Evolutionary conservation across 2,329 filamentous ascomycete genomes (phyloP).

Genomic region (Corniculantispora saksenae): DNA sequence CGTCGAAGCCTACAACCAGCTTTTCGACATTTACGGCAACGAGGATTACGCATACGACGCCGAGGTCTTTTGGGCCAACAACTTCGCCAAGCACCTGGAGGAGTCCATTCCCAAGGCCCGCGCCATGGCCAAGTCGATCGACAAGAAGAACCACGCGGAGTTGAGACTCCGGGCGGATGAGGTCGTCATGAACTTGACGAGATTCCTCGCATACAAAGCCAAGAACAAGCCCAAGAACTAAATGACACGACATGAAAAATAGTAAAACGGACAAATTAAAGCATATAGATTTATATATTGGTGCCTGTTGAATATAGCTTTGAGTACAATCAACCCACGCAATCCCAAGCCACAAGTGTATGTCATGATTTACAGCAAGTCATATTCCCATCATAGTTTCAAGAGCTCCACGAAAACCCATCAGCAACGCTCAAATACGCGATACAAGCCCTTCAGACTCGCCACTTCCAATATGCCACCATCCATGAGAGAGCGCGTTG

Average conservation of each 20-base stretch:
- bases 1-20: slow-evolving; percentile 65
- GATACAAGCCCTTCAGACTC: slow-evolving; percentile 87
- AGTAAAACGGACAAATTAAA: slow-evolving; percentile 14
- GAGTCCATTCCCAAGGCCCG: slow-evolving; percentile 54
- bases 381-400: not conserved
- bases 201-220: slow-evolving; percentile 67
- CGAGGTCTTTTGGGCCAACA: slow-evolving; percentile 64
- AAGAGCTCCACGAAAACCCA: not conserved
- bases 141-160: slow-evolving; percentile 59
- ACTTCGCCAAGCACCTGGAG: slow-evolving; percentile 60
- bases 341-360: no score
- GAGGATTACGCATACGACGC: slow-evolving; percentile 59
- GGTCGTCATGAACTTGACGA: slow-evolving; percentile 57
- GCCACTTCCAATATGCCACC: slow-evolving; percentile 81
- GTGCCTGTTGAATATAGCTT: not conserved
- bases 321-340: not conserved
- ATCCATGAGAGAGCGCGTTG: slow-evolving; percentile 74
- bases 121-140: slow-evolving; percentile 59
- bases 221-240: slow-evolving; percentile 48
- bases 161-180: slow-evolving; percentile 62
- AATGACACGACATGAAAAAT: slow-evolving; percentile 10
- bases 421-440: slow-evolving; percentile 93
- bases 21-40: slow-evolving; percentile 69
- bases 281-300: slow-evolving; percentile 8
- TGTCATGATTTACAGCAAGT: not conserved